Conservation (phyloP, 305 asterid species). For the Fraxinus sp. region DNA sequence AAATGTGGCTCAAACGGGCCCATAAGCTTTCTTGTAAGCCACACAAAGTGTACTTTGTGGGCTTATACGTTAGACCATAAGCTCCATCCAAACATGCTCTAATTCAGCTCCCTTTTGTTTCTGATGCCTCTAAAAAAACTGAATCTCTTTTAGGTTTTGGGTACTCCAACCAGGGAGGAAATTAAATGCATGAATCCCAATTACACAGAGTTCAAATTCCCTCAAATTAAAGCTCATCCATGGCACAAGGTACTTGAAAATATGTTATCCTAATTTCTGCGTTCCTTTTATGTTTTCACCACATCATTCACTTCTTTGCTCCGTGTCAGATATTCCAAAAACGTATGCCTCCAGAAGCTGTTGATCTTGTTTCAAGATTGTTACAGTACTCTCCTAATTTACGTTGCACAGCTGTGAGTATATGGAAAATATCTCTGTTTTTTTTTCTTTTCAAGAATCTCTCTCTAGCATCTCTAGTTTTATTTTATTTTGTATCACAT, state of each 20-base stretch:
- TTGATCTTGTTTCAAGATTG: constrained; percentile 84
- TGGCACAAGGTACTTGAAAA: constrained; percentile 79
- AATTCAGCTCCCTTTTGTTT: neutral
- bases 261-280: neutral
- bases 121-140: constrained; percentile 17
- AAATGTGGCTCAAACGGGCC: no score
- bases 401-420: constrained; percentile 89
- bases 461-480: neutral
- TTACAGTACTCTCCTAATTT: constrained; percentile 92
- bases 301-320: constrained; percentile 20
- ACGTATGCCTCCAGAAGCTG: constrained; percentile 93
- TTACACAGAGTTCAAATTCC: constrained; percentile 81
- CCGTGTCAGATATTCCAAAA: constrained; percentile 76
- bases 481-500: neutral
- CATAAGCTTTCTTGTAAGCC: neutral
- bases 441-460: neutral
- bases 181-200: constrained; percentile 97
- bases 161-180: constrained; percentile 97
- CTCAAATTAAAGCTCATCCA: constrained; percentile 78
- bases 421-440: neutral
- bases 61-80: neutral
- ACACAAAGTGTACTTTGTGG: neutral
- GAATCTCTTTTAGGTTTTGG: constrained; percentile 63
- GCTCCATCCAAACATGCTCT: neutral
- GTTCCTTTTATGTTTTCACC: neutral